Conservation (phyloP, 1,284 basidiomycete genomes). For the Trichosporon sp. region DNA sequence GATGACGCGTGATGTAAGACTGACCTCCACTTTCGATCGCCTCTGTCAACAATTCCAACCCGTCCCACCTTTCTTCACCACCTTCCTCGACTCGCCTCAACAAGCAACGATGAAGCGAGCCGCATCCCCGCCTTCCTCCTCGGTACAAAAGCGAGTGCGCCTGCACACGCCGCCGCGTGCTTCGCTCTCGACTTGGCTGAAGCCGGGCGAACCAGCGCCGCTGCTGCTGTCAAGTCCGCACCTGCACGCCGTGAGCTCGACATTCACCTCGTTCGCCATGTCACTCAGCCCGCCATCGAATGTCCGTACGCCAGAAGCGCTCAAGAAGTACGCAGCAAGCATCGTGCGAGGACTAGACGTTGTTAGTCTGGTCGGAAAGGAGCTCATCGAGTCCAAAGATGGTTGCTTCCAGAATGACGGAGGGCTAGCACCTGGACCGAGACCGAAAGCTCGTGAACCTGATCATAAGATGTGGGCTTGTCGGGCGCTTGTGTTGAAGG, state of each 20-base stretch:
- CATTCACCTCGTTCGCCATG: conserved; percentile 36
- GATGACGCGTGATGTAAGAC: not conserved
- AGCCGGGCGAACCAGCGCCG: conserved; percentile 25
- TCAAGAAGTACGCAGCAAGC: conserved; percentile 32
- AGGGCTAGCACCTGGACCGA: conserved; percentile 21
- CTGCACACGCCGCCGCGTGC: conserved; percentile 8
- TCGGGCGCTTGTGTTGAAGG: conserved; percentile 30
- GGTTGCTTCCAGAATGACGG: conserved; percentile 37
- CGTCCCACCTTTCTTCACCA: not conserved
- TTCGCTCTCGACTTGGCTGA: conserved; percentile 38
- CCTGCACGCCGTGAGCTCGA: conserved; percentile 33
- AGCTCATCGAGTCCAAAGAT: conserved; percentile 25
- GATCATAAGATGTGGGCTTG: conserved; percentile 47
- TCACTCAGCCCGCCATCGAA: conserved; percentile 27
- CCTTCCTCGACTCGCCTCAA: no score
- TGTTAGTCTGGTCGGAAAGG: conserved; percentile 24
- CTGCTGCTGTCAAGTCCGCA: conserved; percentile 32
- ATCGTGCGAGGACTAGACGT: conserved; percentile 39
- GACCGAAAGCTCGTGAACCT: conserved; percentile 35
- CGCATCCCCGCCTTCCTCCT: not conserved
- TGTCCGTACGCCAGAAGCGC: conserved; percentile 18
- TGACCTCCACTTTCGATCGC: not conserved
- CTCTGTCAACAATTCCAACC: not conserved
- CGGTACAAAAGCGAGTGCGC: conserved; percentile 12
- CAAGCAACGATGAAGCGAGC: conserved; percentile 3